Conservation (phyloP, 2,329 filamentous ascomycete species). For the Rhynchosporium graminicola region DNA sequence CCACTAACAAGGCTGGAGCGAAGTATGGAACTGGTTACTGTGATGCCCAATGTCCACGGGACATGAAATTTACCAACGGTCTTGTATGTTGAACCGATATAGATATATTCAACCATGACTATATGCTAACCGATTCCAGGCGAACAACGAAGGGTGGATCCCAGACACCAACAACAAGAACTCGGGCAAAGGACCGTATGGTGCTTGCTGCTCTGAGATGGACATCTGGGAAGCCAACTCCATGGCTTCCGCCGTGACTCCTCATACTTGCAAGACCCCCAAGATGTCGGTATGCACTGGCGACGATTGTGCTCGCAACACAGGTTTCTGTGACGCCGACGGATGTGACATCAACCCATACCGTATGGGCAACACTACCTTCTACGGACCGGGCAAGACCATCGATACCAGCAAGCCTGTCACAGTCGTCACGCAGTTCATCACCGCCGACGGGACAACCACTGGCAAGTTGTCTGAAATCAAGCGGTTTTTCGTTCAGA, state of each 20-base stretch:
- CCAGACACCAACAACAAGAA: constrained; percentile 51
- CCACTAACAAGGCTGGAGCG: constrained; percentile 58
- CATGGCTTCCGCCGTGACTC: constrained; percentile 46
- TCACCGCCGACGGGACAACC: constrained; percentile 51
- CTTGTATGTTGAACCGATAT: constrained; percentile 40
- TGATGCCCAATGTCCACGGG: constrained; percentile 57
- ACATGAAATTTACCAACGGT: constrained; percentile 57
- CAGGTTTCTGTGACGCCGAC: constrained; percentile 59
- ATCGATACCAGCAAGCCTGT: constrained; percentile 53
- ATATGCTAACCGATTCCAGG: constrained; percentile 41
- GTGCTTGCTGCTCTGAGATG: constrained; percentile 69
- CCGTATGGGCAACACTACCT: constrained; percentile 57
- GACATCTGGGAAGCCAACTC: constrained; percentile 68
- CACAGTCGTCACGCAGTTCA: constrained; percentile 62
- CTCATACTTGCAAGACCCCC: constrained; percentile 53
- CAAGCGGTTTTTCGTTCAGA: constrained; percentile 58
- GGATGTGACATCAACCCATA: constrained; percentile 64
- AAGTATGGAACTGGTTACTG: constrained; percentile 67
- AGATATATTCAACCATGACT: too few species aligned
- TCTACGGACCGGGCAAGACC: constrained; percentile 55
- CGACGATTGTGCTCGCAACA: constrained; percentile 50
- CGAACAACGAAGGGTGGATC: constrained; percentile 55
- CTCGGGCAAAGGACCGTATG: constrained; percentile 53
- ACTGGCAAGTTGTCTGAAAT: constrained; percentile 55
- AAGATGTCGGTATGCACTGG: constrained; percentile 48